These are phyloP conservation scores for Penicillium sp. DNA, from an alignment of 2,329 filamentous ascomycete species.

Conservation along the genomic window DNA sequence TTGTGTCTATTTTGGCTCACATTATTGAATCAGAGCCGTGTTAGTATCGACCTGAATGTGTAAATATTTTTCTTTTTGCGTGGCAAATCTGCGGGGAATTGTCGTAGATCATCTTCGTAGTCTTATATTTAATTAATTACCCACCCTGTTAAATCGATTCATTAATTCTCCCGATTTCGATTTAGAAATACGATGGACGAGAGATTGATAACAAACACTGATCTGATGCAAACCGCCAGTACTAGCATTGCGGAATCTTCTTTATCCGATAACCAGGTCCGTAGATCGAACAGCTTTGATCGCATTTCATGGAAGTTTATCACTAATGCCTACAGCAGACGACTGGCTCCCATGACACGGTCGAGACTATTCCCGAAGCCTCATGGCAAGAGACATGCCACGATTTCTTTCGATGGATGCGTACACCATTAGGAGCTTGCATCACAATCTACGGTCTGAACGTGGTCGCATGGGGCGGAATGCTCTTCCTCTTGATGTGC, in stretches of 20 bases:
- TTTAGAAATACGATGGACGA: not conserved
- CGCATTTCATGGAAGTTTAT: not conserved
- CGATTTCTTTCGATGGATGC: slow-evolving; percentile 56
- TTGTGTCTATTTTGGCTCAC: too few species aligned
- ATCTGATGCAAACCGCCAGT: not conserved
- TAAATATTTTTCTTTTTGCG: too few species aligned
- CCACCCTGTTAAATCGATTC: not conserved
- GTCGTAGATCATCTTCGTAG: too few species aligned
- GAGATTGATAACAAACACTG: not conserved
- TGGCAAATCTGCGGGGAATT: too few species aligned
- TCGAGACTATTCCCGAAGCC: not conserved
- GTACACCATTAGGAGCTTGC: slow-evolving; percentile 73
- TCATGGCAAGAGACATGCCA: slow-evolving; percentile 1
- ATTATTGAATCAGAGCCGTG: too few species aligned
- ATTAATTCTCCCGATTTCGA: not conserved
- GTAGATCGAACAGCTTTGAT: too few species aligned
- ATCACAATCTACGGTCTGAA: slow-evolving; percentile 78
- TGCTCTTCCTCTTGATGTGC: slow-evolving; percentile 82
- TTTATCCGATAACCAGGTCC: not conserved
- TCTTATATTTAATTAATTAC: too few species aligned
- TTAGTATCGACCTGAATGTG: too few species aligned
- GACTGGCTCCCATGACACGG: not conserved
- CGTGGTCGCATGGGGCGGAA: slow-evolving; percentile 84
- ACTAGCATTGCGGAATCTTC: not conserved
- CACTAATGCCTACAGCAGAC: not conserved